A percentile compares a stretch with the other conserved stretches of the same genome.
Conservation (phyloP, 306 rosid genomes). For the Ziziphus jujuba region DNA sequence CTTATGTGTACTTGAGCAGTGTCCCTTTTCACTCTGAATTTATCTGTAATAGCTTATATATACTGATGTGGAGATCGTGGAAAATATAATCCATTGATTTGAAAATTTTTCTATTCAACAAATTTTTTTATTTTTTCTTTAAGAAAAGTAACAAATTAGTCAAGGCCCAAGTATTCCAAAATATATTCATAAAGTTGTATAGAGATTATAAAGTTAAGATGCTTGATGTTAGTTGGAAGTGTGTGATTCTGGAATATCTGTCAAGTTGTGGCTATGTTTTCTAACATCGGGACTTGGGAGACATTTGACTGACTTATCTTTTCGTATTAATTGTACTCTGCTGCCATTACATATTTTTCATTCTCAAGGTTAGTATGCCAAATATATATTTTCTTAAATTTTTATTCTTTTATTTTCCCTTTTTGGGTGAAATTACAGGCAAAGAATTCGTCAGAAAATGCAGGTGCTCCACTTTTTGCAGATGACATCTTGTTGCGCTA, state of each 20-base stretch:
- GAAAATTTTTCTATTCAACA: too few relatives aligned
- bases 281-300: background rate
- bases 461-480: constrained; percentile 57
- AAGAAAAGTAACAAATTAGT: too few relatives aligned
- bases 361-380: background rate
- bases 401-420: constrained; percentile 7
- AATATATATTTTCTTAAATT: constrained; percentile 10
- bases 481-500: constrained; percentile 70
- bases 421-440: constrained; percentile 55
- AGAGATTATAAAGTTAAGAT: too few relatives aligned
- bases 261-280: too few relatives aligned
- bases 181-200: too few relatives aligned
- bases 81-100: too few relatives aligned
- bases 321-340: background rate
- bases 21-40: background rate
- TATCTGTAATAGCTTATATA: too few relatives aligned
- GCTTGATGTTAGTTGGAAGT: too few relatives aligned
- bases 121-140: too few relatives aligned
- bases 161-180: too few relatives aligned
- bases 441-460: constrained; percentile 55
- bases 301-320: background rate
- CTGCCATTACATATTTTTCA: background rate
- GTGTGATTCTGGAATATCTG: too few relatives aligned
- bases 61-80: too few relatives aligned
- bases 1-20: background rate